These are phyloP conservation scores for Alternaria angustiovoidea DNA, from an alignment of 2,329 filamentous ascomycete species.

Conservation along the genomic window DNA sequence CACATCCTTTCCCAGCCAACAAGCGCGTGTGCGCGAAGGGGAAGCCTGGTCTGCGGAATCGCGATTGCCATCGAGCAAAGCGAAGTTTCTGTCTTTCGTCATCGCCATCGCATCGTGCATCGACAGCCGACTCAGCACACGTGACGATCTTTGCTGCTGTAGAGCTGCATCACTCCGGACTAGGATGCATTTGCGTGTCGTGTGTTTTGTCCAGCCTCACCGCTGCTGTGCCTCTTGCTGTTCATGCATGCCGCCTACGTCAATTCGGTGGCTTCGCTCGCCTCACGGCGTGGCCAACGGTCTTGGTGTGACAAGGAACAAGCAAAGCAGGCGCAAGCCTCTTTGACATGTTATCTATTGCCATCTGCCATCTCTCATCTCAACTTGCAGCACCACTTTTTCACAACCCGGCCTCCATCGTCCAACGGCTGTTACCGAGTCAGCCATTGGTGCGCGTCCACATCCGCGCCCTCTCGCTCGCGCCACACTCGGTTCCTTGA, in stretches of 20 bases:
- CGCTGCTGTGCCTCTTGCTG: conserved; percentile 11
- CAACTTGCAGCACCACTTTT: conserved; percentile 7
- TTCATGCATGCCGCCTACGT: conserved; percentile 1
- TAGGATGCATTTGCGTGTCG: conserved; percentile 2
- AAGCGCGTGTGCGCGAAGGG: conserved; percentile 10
- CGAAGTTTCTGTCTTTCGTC: not conserved
- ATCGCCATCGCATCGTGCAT: conserved; percentile 5
- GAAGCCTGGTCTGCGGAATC: conserved; percentile 4
- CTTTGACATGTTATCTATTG: not conserved
- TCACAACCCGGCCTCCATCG: not conserved
- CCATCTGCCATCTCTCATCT: not conserved
- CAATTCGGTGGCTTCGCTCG: conserved; percentile 7
- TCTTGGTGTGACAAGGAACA: not conserved
- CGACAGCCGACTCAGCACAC: not conserved
- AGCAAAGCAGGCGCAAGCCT: not conserved
- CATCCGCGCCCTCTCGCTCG: conserved; percentile 11
- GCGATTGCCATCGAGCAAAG: not conserved
- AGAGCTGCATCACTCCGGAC: not conserved
- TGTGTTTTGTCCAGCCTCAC: conserved; percentile 13
- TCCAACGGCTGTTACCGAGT: conserved; percentile 9
- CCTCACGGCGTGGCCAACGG: conserved; percentile 12
- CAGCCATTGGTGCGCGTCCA: conserved; percentile 11
- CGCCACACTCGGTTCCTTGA: conserved; percentile 18
- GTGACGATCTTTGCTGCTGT: conserved; percentile 5
- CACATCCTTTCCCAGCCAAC: conserved; percentile 7